Evolutionary conservation across 202 grass and related monocot genomes (phyloP), one percentile per base, ranked within the genome.

Genomic region (Panicum virgatum): DNA sequence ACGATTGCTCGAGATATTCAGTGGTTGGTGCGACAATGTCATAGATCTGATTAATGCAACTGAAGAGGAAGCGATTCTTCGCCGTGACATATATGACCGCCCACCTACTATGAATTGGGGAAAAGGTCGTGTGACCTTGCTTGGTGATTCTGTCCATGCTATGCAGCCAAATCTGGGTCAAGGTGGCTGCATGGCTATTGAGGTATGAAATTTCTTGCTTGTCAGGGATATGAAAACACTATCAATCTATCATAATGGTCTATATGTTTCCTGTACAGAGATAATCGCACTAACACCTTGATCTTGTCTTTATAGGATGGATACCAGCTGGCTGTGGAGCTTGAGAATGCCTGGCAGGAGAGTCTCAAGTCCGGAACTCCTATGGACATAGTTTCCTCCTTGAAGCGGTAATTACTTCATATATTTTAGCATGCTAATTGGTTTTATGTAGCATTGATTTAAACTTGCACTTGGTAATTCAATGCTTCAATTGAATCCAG

Each of bases 161-260:
- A 98, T 98, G 96, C 96, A 98, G 59, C 96, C 96, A 88, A 98
- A 98, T 88, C 58, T 98, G 77, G 96, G 96, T 32, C 96, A 98
- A 91, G 96, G 96, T 76, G 96, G 96, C 34, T 98, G 96, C 82
- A 98, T 98, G 96, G 96, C 96, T 84, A 98, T 98, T 68, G 96
- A 98, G 96, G 96, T 98, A 92, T 69, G 50, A 9, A 57, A 65
- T 78, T 58, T 66, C 23, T 78, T 29, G 50, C 37, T 76, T 86
- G 5, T 12, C 38, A 52, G 76, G 39, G 32, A 32, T 79, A 69
- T 77, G 76, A 15, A 72, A 36, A 26, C 7, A 10, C 25, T 14
- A 29, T 14, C 57, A 60, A 29, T 60, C 60, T 46, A 40, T 40
- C 44, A 61, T 48, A 75, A 5, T 75, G 64, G 7, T 64, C 4